Base-by-base conservation (phyloP, 2,329 filamentous ascomycete genomes). In the Cladorrhinum sp. region DNA sequence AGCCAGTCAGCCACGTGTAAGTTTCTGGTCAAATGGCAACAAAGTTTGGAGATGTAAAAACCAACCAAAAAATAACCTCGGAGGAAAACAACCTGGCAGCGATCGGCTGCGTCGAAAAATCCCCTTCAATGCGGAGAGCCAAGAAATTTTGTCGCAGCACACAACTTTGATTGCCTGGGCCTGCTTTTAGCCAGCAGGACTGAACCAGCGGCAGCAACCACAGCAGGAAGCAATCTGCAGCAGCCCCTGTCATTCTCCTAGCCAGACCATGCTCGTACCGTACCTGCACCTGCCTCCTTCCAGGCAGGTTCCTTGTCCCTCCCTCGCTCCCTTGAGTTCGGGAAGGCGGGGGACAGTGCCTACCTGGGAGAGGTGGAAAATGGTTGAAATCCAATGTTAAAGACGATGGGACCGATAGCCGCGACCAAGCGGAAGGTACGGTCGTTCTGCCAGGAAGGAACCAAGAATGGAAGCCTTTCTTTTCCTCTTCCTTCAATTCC, bases 1-100 rank as follows among this genome's bases (percentile, higher is more conserved):
- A 18, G 41, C 56, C 55, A 57, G 58, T 55, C 61, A 49, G 50
- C 60, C 62, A 64, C 60, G 62, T 64, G 62, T 58, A 1, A 51
- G 7, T 22, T 13, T 45, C 22, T 55, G 25, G 50, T 52, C 32
- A 25, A 41, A 5, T 25, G 16, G 41, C 27, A 38, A 51, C 18
- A 24, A 50, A 29, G 45, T 52, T 25, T 6, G 13, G 18, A 49
- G 22, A 49, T n/a, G 22, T 18, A 20, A 20, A 49, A 49, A 49
- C 2, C 7, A 27, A n/a, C n/a, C n/a, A 25, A 27, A 50, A 24
- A 22, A 18, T 20, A 12, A 41, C 22, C 23, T 41, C 52, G 52
- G 52, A 54, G 52, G 52, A 54, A 16, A 29, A 32, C 24, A 53
- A 53, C n/a, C n/a, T n/a, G n/a, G n/a, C n/a, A n/a, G 25, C 50